Evolutionary conservation across 306 rosid genomes (phyloP), one percentile per base, ranked within the genome.

Genomic region (Rosa lucieae): DNA sequence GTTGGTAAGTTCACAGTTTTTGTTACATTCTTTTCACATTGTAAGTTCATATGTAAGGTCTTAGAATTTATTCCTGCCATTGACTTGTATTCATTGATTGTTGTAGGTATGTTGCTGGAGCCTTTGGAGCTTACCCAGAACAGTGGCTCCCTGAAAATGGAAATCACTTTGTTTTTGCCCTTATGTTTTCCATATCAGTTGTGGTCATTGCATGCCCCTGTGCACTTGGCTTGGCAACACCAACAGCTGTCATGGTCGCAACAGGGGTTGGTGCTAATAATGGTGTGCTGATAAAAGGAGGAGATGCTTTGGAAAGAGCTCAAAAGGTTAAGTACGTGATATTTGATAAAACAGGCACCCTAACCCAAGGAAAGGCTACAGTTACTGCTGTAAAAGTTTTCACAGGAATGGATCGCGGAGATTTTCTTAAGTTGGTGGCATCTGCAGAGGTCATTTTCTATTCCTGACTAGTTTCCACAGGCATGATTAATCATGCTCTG

Each of bases 181-280:
- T 96, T 53, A 96, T 96, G 99, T 96, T 96, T 85, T 89, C 97
- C 42, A 96, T 96, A 88, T 82, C 97, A 70, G 98, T 93, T 23
- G 97, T 96, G 84, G 99, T 96, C 80, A 93, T 96, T 85, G 98
- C 99, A 51, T 96, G 99, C 72, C 99, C 99, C 35, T 96, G 98
- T 85, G 98, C 99, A 61, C 97, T 96, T 77, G 99, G 98, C 74
- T 89, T 96, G 92, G 99, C 99, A 80, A 96, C 99, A 35, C 99
- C 98, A 61, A 96, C 99, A 73, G 99, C 99, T 77, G 96, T 93
- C 82, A 96, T 96, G 99, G 99, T 96, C 79, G 99, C 99, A 43
- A 93, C 99, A 3, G 98, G 99, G 72, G 96, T 96, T 87, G 99
- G 99, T 68, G 99, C 99, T 43, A 96, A 86, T 85, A 90, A 96